Conservation (phyloP, 352 stramenopile species). For the Pythium graminicola region DNA sequence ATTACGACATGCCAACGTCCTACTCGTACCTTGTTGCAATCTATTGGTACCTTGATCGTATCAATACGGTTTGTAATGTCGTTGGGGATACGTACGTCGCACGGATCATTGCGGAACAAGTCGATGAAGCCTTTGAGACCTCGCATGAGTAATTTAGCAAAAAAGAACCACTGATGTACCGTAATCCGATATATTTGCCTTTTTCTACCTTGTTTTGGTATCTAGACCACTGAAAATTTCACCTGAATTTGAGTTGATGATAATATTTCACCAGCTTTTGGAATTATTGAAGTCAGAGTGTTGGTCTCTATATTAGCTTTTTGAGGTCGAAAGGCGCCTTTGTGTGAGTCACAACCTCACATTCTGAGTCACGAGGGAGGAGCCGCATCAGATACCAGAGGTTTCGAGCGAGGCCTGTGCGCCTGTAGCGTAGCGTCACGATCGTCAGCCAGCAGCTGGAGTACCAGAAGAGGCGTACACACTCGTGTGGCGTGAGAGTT, state of each 20-base stretch:
- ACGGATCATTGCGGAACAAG: conserved; percentile 70
- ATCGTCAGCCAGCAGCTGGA: conserved; percentile 18
- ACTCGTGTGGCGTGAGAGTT: not conserved
- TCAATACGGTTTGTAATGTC: conserved; percentile 69
- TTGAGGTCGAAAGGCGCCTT: not conserved
- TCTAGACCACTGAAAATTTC: too few relatives aligned
- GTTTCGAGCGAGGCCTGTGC: not conserved
- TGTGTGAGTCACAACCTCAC: too few relatives aligned
- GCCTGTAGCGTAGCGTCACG: conserved; percentile 1
- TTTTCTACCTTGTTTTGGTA: conserved; percentile 20
- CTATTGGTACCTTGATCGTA: conserved; percentile 69
- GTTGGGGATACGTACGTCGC: conserved; percentile 75
- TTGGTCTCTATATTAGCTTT: conserved; percentile 12
- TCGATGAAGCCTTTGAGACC: conserved; percentile 46
- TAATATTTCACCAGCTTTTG: too few relatives aligned
- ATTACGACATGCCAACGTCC: conserved; percentile 36
- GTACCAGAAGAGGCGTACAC: conserved; percentile 13
- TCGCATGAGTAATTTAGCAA: too few relatives aligned
- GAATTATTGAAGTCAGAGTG: conserved; percentile 1
- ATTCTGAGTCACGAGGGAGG: too few relatives aligned
- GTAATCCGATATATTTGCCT: too few relatives aligned
- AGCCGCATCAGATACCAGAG: conserved; percentile 17
- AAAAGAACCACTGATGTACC: too few relatives aligned
- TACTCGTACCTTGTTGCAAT: conserved; percentile 62
- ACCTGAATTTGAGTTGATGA: too few relatives aligned